A percentile compares a stretch with the other conserved stretches of the same genome.
Conservation (phyloP, 306 rosid genomes). For the Canavalia ensiformis region DNA sequence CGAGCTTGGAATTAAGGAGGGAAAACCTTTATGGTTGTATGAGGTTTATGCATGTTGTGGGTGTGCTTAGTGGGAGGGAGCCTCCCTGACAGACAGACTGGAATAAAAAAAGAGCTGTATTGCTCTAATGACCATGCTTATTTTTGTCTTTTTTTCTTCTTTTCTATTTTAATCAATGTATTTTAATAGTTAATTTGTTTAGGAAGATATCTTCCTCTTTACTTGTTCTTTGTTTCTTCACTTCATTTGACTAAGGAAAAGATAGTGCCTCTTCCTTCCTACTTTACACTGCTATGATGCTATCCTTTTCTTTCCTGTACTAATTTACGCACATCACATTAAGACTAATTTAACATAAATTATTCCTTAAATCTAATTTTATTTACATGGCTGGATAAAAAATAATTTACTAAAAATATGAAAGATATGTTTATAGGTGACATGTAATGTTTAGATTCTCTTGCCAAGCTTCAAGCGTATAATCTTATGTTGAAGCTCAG, state of each 20-base stretch:
- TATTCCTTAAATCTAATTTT: neutral
- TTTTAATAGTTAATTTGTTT: neutral
- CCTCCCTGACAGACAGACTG: too few species aligned
- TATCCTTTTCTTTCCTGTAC: neutral
- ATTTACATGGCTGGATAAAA: neutral
- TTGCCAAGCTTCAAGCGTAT: neutral
- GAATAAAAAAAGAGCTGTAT: neutral
- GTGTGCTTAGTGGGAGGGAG: too few species aligned
- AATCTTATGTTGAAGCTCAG: constrained; percentile 1
- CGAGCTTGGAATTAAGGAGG: too few species aligned
- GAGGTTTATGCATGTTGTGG: too few species aligned
- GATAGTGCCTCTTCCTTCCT: neutral
- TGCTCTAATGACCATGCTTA: neutral
- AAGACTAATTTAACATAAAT: neutral
- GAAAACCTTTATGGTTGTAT: too few species aligned
- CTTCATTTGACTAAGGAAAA: neutral
- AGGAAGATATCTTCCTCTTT: neutral
- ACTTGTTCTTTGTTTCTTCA: neutral
- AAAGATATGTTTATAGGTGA: neutral
- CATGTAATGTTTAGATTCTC: neutral
- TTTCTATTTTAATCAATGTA: neutral
- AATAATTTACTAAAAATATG: neutral
- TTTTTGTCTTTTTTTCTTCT: neutral
- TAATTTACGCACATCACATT: neutral
- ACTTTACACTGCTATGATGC: neutral